phyloP scores from a whole-genome alignment of 2,329 filamentous ascomycete species.

The Fusarium foetens region DNA sequence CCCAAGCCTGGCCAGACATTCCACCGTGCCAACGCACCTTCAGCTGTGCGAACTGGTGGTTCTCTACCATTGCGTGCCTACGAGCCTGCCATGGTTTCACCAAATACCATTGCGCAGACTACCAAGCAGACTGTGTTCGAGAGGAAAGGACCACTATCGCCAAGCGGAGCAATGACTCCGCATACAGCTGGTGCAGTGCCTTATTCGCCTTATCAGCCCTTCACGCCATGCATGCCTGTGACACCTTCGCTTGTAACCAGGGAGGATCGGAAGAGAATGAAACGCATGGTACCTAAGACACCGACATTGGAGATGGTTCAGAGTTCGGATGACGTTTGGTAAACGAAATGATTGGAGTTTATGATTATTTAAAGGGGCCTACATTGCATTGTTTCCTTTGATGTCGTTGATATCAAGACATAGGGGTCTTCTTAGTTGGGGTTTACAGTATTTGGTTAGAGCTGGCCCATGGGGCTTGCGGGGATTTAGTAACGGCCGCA shows the following conservation, averaged over 20 bases:
- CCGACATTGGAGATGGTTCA: slow-evolving; percentile 71
- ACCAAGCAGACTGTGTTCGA: slow-evolving; percentile 75
- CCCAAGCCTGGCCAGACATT: slow-evolving; percentile 64
- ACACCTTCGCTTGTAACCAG: slow-evolving; percentile 79
- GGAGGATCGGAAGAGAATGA: slow-evolving; percentile 76
- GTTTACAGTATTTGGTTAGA: slow-evolving; percentile 7
- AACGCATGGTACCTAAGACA: slow-evolving; percentile 70
- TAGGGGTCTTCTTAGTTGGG: slow-evolving; percentile 19
- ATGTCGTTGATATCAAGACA: slow-evolving; percentile 37
- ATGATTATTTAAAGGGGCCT: slow-evolving; percentile 9
- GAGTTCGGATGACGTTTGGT: slow-evolving; percentile 73
- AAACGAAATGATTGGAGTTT: slow-evolving; percentile 36
- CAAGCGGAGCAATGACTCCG: slow-evolving; percentile 69
- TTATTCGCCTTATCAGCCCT: slow-evolving; percentile 83
- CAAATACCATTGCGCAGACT: slow-evolving; percentile 56
- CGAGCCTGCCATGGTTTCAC: slow-evolving; percentile 65
- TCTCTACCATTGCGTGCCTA: slow-evolving; percentile 70
- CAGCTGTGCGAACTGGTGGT: slow-evolving; percentile 67
- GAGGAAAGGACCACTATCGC: slow-evolving; percentile 63
- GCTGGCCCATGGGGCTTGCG: slow-evolving; percentile 11
- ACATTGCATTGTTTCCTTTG: slow-evolving; percentile 39
- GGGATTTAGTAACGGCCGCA: slow-evolving; percentile 20
- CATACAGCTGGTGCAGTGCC: slow-evolving; percentile 71
- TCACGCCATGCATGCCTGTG: slow-evolving; percentile 78
- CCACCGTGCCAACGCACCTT: slow-evolving; percentile 59